Conservation (phyloP, 2,329 filamentous ascomycete species). For the Chalaropsis thielavioides region DNA sequence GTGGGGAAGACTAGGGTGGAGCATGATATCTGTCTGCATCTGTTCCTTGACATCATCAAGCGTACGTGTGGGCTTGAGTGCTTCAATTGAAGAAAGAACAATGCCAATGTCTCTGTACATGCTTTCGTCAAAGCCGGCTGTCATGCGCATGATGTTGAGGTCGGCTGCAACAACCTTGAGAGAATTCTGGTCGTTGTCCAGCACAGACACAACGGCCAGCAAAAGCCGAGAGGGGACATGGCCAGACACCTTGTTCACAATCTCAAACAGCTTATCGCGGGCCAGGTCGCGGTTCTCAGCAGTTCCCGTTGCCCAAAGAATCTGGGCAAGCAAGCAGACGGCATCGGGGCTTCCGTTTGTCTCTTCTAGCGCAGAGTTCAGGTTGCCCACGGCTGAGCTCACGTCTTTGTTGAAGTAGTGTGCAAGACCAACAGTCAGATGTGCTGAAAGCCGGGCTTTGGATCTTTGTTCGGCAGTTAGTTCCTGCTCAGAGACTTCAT, state of each 20-base stretch:
- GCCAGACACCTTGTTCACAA: slow-evolving; percentile 56
- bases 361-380: slow-evolving; percentile 66
- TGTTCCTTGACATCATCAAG: slow-evolving; percentile 44
- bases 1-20: slow-evolving; percentile 62
- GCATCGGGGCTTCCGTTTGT: slow-evolving; percentile 66
- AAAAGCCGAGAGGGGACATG: slow-evolving; percentile 71
- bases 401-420: slow-evolving; percentile 56
- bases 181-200: slow-evolving; percentile 66
- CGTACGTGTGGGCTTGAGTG: slow-evolving; percentile 35
- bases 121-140: slow-evolving; percentile 43
- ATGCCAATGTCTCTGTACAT: slow-evolving; percentile 59
- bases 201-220: slow-evolving; percentile 66
- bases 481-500: slow-evolving; percentile 53
- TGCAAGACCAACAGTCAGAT: slow-evolving; percentile 73
- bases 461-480: slow-evolving; percentile 49
- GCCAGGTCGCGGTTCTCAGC: slow-evolving; percentile 61
- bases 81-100: slow-evolving; percentile 60
- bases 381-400: slow-evolving; percentile 59
- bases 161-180: slow-evolving; percentile 69
- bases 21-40: slow-evolving; percentile 62
- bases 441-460: slow-evolving; percentile 65
- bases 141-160: slow-evolving; percentile 56
- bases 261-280: slow-evolving; percentile 63
- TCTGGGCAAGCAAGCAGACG: slow-evolving; percentile 74
- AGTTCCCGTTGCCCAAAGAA: slow-evolving; percentile 80